Percentiles rank a stretch among this genome's conserved stretches.
phyloP scores from a whole-genome alignment of 768 basidiomycete species.

The Cyclocybe cylindracea region DNA sequence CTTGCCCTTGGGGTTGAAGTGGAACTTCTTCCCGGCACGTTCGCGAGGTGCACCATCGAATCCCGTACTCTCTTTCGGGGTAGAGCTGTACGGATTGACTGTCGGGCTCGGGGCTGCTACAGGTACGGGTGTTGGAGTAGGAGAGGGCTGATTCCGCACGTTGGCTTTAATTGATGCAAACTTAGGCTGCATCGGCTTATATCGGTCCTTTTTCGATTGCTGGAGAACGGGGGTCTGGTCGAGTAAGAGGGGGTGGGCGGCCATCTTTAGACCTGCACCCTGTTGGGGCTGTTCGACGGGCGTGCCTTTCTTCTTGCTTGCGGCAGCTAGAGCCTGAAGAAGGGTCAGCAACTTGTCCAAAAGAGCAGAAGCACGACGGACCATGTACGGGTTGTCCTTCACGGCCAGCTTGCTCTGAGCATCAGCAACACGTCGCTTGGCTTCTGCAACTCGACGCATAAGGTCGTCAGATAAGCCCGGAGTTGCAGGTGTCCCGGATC shows the following conservation, averaged over 20 bases:
- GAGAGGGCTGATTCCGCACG: slow-evolving; percentile 51
- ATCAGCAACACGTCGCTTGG: slow-evolving; percentile 81
- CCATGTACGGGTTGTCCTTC: slow-evolving; percentile 90
- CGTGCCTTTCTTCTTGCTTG: slow-evolving; percentile 52
- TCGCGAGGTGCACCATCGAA: slow-evolving; percentile 79
- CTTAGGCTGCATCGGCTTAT: slow-evolving; percentile 99
- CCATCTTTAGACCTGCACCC: slow-evolving; percentile 86
- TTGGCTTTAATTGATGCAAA: slow-evolving; percentile 96
- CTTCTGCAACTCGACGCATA: slow-evolving; percentile 75
- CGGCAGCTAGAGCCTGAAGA: slow-evolving; percentile 52
- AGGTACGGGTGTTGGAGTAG: slow-evolving; percentile 36
- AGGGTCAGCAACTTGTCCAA: neutral
- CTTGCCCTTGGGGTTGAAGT: slow-evolving; percentile 93
- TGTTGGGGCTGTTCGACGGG: slow-evolving; percentile 67
- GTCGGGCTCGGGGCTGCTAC: slow-evolving; percentile 53
- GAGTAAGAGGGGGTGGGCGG: slow-evolving; percentile 83
- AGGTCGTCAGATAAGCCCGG: slow-evolving; percentile 56
- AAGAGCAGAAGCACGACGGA: slow-evolving; percentile 29
- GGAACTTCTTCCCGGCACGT: slow-evolving; percentile 67
- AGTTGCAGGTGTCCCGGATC: slow-evolving; percentile 41
- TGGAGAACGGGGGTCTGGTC: slow-evolving; percentile 59
- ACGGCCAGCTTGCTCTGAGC: slow-evolving; percentile 75
- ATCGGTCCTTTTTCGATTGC: slow-evolving; percentile 86
- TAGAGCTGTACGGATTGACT: slow-evolving; percentile 77
- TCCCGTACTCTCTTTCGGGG: slow-evolving; percentile 53